Percentiles rank a stretch among this genome's conserved stretches.
Evolutionary conservation across 179 eudicot genomes (phyloP).

Genomic region (Drosera spatulata): DNA sequence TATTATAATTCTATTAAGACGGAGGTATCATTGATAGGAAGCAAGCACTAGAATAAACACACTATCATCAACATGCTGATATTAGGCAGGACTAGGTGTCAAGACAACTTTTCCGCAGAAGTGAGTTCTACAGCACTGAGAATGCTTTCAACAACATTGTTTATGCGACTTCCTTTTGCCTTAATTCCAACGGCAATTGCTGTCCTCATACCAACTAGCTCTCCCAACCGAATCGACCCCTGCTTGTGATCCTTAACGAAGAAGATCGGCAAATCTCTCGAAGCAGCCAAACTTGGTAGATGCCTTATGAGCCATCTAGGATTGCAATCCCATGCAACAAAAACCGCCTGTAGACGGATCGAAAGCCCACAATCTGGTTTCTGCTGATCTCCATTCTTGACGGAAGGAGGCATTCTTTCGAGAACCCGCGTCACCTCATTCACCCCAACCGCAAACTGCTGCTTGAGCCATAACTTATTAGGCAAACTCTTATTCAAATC

Average conservation of each 20-base stretch:
- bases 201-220: conserved; percentile 59
- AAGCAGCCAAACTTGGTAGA: conserved; percentile 59
- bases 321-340: conserved; percentile 72
- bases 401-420: conserved; percentile 44
- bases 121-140: conserved; percentile 2
- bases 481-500: conserved; percentile 29
- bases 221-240: conserved; percentile 73
- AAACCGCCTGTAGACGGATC: conserved; percentile 41
- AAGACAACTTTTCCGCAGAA: too few relatives aligned
- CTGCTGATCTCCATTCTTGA: not conserved
- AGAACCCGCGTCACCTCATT: conserved; percentile 88
- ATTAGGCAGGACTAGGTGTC: too few relatives aligned
- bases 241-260: conserved; percentile 53
- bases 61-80: too few relatives aligned
- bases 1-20: too few relatives aligned
- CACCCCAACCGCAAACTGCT: conserved; percentile 73
- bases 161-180: conserved; percentile 47
- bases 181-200: conserved; percentile 75
- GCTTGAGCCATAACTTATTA: conserved; percentile 71
- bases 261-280: conserved; percentile 58
- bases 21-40: too few relatives aligned
- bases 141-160: conserved; percentile 27
- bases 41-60: too few relatives aligned
- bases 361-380: not conserved
- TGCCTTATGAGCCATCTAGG: conserved; percentile 74